Evolutionary conservation across 805 yeast genomes (phyloP), one percentile per base, ranked within the genome.

Genomic region (Yarrowia sp.): DNA sequence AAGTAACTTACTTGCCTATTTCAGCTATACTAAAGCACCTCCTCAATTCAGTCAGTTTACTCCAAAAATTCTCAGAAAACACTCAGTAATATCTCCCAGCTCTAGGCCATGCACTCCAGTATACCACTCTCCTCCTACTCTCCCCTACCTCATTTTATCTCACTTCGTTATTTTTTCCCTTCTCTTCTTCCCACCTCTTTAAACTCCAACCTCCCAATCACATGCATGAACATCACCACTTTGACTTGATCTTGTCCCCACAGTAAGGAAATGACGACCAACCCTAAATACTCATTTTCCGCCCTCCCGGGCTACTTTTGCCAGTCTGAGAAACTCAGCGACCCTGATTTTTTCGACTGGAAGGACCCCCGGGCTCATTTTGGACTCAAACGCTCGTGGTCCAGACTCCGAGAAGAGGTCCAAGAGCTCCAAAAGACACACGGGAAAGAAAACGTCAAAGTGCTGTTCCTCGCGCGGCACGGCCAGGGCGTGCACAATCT

Each of bases 401-500:
- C 73, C 7, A 75, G 77, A 14, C 73, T 80, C 3, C 24, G 56
- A 8, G 66, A 68, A 2, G 71, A 77, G n/a, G 72, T 84, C 17
- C 69, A 74, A 6, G 70, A 73, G n/a, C 76, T 84, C 71, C 67
- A 71, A 46, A 34, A 58, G 10, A n/a, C 36, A 2, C 83, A 79
- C 40, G 72, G 71, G 3, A 50, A 50, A 39, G 43, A 72, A n/a
- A 61, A 70, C 19, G 84, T 83, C 74, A 84, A 84, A 73, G 71
- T 84, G 12, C 74, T 84, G 46, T 80, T 80, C 69, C 76, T 83
- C 42, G 86, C 84, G 6, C 79, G 87, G 64, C 87, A 84, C 70
- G 87, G 86, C 5, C 85, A 84, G 70, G 87, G 87, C 1, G 83
- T 72, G 72, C 87, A 84, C 72, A 84, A 84, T 71, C 73, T 78